These are phyloP conservation scores for Usnea hakonensis DNA, from an alignment of 495 filamentous ascomycete genomes.

Conservation along the genomic window DNA sequence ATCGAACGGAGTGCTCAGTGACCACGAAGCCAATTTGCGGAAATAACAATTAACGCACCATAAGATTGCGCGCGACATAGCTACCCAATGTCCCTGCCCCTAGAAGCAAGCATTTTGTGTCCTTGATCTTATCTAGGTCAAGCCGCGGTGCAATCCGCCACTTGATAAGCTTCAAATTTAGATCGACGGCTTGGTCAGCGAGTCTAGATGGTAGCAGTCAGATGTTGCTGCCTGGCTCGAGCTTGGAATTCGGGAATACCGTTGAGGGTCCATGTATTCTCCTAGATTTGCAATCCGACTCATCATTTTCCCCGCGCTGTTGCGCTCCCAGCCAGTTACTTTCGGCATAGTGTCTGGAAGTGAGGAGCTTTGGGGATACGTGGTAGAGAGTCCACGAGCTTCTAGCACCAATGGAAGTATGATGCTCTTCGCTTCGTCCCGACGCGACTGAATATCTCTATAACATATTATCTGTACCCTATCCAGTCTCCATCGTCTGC, in stretches of 20 bases:
- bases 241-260: slow-evolving; percentile 29
- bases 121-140: slow-evolving; percentile 80
- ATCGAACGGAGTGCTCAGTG: neutral
- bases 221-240: neutral
- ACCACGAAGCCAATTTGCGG: neutral
- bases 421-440: slow-evolving; percentile 72
- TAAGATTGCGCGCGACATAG: slow-evolving; percentile 81
- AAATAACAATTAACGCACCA: slow-evolving; percentile 39
- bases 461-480: slow-evolving; percentile 85
- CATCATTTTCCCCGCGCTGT: slow-evolving; percentile 63
- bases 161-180: slow-evolving; percentile 97
- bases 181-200: slow-evolving; percentile 92
- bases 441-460: slow-evolving; percentile 65
- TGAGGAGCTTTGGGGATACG: neutral
- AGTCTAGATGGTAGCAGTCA: slow-evolving; percentile 32
- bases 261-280: slow-evolving; percentile 83
- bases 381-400: slow-evolving; percentile 18
- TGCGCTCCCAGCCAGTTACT: slow-evolving; percentile 91
- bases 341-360: slow-evolving; percentile 55
- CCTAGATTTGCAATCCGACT: slow-evolving; percentile 69
- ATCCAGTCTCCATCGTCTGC: slow-evolving; percentile 67
- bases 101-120: slow-evolving; percentile 86
- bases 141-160: slow-evolving; percentile 89
- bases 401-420: slow-evolving; percentile 61
- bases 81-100: slow-evolving; percentile 91